Percentiles rank a stretch among this genome's conserved stretches.
phyloP scores from a whole-genome alignment of 2,329 filamentous ascomycete genomes.

The Thermothelomyces thermophilus region DNA sequence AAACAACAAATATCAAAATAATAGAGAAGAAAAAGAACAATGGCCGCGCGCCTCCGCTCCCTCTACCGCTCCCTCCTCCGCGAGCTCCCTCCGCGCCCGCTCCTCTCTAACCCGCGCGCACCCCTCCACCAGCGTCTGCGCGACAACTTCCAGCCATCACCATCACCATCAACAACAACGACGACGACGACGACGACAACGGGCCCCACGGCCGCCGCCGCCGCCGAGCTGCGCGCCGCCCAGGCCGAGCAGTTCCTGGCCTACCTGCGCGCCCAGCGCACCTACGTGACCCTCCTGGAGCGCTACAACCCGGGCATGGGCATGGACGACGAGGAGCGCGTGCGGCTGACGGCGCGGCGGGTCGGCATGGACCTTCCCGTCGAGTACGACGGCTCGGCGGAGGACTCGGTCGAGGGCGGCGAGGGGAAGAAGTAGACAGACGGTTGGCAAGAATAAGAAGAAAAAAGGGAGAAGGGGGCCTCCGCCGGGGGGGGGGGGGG shows the following conservation, averaged over 20 bases:
- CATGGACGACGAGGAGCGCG: constrained; percentile 78
- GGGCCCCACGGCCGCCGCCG: background rate
- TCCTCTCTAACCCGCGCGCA: constrained; percentile 52
- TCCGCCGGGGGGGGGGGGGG: too few species aligned
- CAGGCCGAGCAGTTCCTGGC: constrained; percentile 71
- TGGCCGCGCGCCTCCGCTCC: constrained; percentile 51
- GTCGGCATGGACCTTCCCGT: constrained; percentile 85
- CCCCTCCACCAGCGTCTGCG: constrained; percentile 66
- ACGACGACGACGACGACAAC: background rate
- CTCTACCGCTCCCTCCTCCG: constrained; percentile 85
- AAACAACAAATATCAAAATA: background rate
- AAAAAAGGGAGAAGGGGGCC: too few species aligned
- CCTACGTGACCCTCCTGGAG: constrained; percentile 74
- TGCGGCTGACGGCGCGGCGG: constrained; percentile 74
- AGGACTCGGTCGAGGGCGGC: background rate
- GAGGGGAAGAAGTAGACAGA: background rate
- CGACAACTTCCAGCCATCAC: constrained; percentile 43
- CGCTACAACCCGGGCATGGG: constrained; percentile 90
- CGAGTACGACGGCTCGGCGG: constrained; percentile 38
- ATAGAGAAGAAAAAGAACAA: constrained; percentile 19
- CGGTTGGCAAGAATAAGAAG: too few species aligned
- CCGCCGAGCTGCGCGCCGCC: constrained; percentile 20
- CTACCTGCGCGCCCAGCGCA: constrained; percentile 79
- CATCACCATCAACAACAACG: constrained; percentile 28
- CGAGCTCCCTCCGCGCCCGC: constrained; percentile 69